phyloP scores from a whole-genome alignment of 2,329 filamentous ascomycete species.

The Pseudogymnoascus sp. region DNA sequence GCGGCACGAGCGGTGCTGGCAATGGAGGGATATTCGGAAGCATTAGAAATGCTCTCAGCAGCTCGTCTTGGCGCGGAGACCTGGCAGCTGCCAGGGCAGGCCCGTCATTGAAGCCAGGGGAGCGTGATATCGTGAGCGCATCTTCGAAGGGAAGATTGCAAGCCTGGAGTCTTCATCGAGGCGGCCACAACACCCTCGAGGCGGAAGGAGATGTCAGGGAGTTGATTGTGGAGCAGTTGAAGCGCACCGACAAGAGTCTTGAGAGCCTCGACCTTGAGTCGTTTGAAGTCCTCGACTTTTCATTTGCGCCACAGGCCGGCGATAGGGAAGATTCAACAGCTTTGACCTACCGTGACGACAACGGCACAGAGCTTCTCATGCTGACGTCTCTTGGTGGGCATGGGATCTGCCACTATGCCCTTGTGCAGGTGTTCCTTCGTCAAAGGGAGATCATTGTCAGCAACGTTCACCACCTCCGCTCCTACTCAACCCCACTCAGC shows the following conservation, averaged over 20 bases:
- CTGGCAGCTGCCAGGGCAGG: conserved; percentile 75
- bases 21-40: conserved; percentile 70
- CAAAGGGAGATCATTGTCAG: conserved; percentile 50
- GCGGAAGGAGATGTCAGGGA: conserved; percentile 66
- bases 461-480: conserved; percentile 61
- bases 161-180: conserved; percentile 83
- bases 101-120: conserved; percentile 64
- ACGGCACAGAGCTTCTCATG: conserved; percentile 52
- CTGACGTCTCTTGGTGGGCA: conserved; percentile 52
- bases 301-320: conserved; percentile 54
- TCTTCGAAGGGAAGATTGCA: conserved; percentile 74
- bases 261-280: conserved; percentile 48
- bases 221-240: conserved; percentile 56
- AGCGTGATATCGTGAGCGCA: conserved; percentile 75
- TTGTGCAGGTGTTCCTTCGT: conserved; percentile 65
- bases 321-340: conserved; percentile 45
- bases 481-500: conserved; percentile 50
- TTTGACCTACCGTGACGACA: conserved; percentile 37
- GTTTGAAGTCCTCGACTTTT: conserved; percentile 74
- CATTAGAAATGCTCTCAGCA: conserved; percentile 68
- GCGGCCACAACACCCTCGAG: conserved; percentile 71
- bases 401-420: conserved; percentile 56
- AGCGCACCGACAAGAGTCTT: conserved; percentile 45
- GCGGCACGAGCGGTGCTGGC: conserved; percentile 49
- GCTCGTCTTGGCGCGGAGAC: conserved; percentile 65